Evolutionary conservation across 148 eudicot species (phyloP).

Genomic region (Silene uniflora): DNA sequence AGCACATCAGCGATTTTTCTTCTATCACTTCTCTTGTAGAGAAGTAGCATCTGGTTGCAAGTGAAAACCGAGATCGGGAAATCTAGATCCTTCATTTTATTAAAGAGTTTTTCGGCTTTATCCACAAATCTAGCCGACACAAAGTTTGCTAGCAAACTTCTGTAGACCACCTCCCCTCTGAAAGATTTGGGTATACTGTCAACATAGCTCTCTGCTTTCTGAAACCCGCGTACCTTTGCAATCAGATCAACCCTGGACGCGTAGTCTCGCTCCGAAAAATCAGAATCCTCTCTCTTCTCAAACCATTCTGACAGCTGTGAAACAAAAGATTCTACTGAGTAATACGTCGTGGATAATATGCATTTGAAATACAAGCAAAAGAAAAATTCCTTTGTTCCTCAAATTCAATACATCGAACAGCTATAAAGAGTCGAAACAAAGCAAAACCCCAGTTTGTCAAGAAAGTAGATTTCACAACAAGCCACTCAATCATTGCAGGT

Average conservation of each 20-base stretch:
- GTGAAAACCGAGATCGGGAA: conserved; percentile 48
- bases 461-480: background rate
- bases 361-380: background rate
- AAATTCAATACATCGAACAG: background rate
- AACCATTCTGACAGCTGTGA: conserved; percentile 83
- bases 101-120: conserved; percentile 77
- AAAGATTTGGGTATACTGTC: conserved; percentile 50
- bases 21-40: conserved; percentile 66
- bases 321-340: background rate
- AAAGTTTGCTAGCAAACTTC: conserved; percentile 64
- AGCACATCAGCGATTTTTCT: conserved; percentile 80
- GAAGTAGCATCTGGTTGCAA: conserved; percentile 71
- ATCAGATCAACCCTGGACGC: conserved; percentile 72
- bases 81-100: conserved; percentile 66
- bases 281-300: conserved; percentile 42
- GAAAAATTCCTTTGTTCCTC: background rate
- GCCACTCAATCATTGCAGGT: background rate
- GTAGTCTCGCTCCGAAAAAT: conserved; percentile 54
- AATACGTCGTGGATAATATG: background rate
- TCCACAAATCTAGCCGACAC: conserved; percentile 31
- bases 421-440: background rate
- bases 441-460: background rate
- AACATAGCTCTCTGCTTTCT: conserved; percentile 55
- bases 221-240: conserved; percentile 62
- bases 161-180: conserved; percentile 56